A percentile compares a stretch with the other conserved stretches of the same genome.
Evolutionary conservation across 805 yeast species (phyloP).

Genomic region (Pichia paraexigua): DNA sequence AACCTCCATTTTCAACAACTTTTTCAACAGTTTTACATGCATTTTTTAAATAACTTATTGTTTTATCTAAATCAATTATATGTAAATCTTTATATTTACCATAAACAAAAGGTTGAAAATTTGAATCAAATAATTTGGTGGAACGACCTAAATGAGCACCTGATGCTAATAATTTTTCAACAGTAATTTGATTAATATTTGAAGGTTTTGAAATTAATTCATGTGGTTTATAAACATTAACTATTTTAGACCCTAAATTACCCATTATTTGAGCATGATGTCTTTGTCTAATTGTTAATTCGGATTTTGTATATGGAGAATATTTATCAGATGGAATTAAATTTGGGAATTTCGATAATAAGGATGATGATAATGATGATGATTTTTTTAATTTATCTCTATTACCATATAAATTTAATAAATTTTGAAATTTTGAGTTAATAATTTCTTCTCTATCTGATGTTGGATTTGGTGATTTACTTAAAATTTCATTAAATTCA

Average conservation of each 20-base stretch:
- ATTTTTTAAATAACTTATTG: slow-evolving; percentile 63
- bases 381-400: slow-evolving; percentile 18
- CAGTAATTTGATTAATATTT: slow-evolving; percentile 46
- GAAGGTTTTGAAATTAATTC: slow-evolving; percentile 56
- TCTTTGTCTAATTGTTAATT: slow-evolving; percentile 65
- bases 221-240: slow-evolving; percentile 62
- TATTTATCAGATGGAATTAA: slow-evolving; percentile 51
- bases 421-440: slow-evolving; percentile 19
- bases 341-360: slow-evolving; percentile 43
- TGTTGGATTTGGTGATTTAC: slow-evolving; percentile 22
- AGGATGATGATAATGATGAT: slow-evolving; percentile 19
- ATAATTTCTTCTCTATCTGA: slow-evolving; percentile 24
- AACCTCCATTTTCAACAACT: slow-evolving; percentile 76
- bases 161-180: slow-evolving; percentile 73
- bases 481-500: slow-evolving; percentile 22
- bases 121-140: slow-evolving; percentile 66
- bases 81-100: slow-evolving; percentile 90
- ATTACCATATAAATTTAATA: slow-evolving; percentile 21
- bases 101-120: slow-evolving; percentile 77
- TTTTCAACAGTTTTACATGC: slow-evolving; percentile 84
- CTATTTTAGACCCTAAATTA: slow-evolving; percentile 55
- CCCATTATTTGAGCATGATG: slow-evolving; percentile 50
- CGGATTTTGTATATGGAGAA: slow-evolving; percentile 70
- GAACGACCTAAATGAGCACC: slow-evolving; percentile 95
- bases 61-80: slow-evolving; percentile 82